A percentile compares a stretch with the other conserved stretches of the same genome.
phyloP scores from a whole-genome alignment of 257 asterid genomes.

The Ilex aquifolium region DNA sequence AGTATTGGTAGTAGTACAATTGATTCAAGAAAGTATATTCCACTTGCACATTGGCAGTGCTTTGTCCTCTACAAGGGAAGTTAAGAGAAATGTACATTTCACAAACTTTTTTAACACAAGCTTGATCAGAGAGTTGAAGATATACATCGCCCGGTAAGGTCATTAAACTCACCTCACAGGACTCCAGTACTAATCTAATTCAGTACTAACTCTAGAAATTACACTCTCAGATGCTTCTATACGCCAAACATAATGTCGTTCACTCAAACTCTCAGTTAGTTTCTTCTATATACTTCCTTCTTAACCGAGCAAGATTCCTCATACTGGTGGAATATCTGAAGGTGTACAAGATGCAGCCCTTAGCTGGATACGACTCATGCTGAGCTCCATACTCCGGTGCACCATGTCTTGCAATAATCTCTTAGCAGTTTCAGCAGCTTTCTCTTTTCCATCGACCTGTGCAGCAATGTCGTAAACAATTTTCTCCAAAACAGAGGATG shows the following conservation, averaged over 20 bases:
- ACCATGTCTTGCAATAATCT: conserved; percentile 61
- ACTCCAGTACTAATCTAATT: conserved; percentile 8
- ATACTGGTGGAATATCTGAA: conserved; percentile 18
- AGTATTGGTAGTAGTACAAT: no score
- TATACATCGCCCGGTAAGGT: conserved; percentile 24
- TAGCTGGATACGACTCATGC: conserved; percentile 29
- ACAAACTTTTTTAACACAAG: conserved; percentile 15
- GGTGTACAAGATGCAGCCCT: conserved; percentile 32
- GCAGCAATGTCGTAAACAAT: conserved; percentile 70
- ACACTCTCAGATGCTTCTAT: neutral
- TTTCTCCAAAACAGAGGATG: conserved; percentile 63
- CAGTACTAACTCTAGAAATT: conserved; percentile 3
- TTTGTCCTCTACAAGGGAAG: neutral
- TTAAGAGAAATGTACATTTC: conserved; percentile 22
- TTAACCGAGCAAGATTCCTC: conserved; percentile 8
- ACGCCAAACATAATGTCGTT: no score
- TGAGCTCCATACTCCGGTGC: conserved; percentile 61
- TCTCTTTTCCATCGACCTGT: conserved; percentile 58
- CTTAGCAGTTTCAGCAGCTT: conserved; percentile 79
- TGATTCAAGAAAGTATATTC: no score
- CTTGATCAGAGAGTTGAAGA: conserved; percentile 12
- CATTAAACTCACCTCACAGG: conserved; percentile 21
- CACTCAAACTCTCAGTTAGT: neutral
- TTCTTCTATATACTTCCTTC: conserved; percentile 8
- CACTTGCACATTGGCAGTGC: no score